A percentile compares a stretch with the other conserved stretches of the same genome.
These are phyloP conservation scores for Starmerella asiatica DNA, from an alignment of 805 yeast species.

Conservation along the genomic window DNA sequence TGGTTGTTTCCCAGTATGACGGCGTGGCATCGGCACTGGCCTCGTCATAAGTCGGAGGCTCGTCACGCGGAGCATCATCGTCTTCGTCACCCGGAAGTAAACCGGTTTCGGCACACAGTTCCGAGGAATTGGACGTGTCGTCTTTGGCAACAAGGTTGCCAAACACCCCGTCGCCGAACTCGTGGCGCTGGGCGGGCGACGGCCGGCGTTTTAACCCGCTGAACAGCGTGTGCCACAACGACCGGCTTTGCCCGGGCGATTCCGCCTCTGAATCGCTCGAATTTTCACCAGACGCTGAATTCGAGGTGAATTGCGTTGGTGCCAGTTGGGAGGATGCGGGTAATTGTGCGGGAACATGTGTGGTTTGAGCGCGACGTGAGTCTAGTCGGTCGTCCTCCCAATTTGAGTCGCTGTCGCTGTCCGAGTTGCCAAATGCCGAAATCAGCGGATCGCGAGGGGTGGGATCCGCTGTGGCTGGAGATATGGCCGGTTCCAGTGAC, in stretches of 20 bases:
- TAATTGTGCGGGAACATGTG: background rate
- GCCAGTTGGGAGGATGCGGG: background rate
- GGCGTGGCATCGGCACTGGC: constrained; percentile 91
- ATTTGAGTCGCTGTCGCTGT: constrained; percentile 12
- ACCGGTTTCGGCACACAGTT: constrained; percentile 18
- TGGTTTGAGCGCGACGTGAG: background rate
- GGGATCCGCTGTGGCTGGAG: background rate
- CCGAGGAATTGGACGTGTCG: constrained; percentile 19
- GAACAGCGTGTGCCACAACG: constrained; percentile 11
- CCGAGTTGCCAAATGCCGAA: constrained; percentile 17
- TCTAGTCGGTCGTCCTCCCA: constrained; percentile 11
- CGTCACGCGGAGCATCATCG: constrained; percentile 33
- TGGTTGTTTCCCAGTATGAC: constrained; percentile 89
- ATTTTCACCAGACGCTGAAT: background rate
- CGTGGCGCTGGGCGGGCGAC: background rate
- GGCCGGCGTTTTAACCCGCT: constrained; percentile 4
- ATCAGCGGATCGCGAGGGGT: constrained; percentile 13
- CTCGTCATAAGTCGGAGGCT: constrained; percentile 82
- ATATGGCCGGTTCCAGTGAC: background rate
- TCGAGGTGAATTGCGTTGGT: background rate
- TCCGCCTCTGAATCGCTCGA: background rate
- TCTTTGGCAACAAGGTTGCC: constrained; percentile 87
- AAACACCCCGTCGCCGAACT: constrained; percentile 70
- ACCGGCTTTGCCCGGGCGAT: background rate
- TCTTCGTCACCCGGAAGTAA: constrained; percentile 18